Percentiles rank a stretch among this genome's conserved stretches.
These are phyloP conservation scores for Nitzschia putrida DNA, from an alignment of 108 stramenopile species.

Conservation along the genomic window DNA sequence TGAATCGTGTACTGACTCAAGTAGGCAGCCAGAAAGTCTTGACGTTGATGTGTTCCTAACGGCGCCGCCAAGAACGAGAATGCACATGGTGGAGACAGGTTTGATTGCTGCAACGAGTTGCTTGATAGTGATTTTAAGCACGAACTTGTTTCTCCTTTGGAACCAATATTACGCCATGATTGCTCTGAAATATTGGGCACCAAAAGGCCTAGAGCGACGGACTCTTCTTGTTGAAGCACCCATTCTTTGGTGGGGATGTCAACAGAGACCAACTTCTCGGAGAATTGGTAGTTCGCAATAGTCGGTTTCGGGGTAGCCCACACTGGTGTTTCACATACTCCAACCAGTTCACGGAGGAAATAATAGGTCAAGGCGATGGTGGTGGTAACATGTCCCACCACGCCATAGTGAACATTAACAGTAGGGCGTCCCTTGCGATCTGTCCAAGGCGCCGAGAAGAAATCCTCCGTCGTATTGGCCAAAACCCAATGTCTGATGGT, in stretches of 20 bases:
- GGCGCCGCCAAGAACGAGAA: constrained; percentile 36
- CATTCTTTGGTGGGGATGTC: constrained; percentile 23
- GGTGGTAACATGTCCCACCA: constrained; percentile 36
- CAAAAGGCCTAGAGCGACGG: too few relatives aligned
- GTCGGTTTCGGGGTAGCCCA: neutral
- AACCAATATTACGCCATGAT: too few relatives aligned
- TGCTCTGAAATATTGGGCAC: too few relatives aligned
- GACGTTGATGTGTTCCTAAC: constrained; percentile 22
- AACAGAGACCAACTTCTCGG: constrained; percentile 1
- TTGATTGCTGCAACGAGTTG: too few relatives aligned
- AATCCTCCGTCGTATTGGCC: constrained; percentile 55
- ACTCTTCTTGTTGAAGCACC: constrained; percentile 7
- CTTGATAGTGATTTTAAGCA: too few relatives aligned
- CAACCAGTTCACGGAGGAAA: constrained; percentile 10
- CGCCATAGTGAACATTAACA: constrained; percentile 36
- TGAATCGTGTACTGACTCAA: constrained; percentile 31
- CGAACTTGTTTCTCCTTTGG: too few relatives aligned
- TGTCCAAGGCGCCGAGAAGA: constrained; percentile 55
- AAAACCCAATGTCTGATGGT: constrained; percentile 48
- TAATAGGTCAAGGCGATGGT: constrained; percentile 30
- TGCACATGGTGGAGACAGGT: constrained; percentile 17
- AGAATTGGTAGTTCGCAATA: neutral
- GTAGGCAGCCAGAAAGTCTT: constrained; percentile 35
- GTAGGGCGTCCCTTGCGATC: constrained; percentile 20
- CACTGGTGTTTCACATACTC: constrained; percentile 22